Evolutionary conservation across 129 eudicot species (phyloP), one percentile per base, ranked within the genome.

Genomic region (Flaveria trinervia): DNA sequence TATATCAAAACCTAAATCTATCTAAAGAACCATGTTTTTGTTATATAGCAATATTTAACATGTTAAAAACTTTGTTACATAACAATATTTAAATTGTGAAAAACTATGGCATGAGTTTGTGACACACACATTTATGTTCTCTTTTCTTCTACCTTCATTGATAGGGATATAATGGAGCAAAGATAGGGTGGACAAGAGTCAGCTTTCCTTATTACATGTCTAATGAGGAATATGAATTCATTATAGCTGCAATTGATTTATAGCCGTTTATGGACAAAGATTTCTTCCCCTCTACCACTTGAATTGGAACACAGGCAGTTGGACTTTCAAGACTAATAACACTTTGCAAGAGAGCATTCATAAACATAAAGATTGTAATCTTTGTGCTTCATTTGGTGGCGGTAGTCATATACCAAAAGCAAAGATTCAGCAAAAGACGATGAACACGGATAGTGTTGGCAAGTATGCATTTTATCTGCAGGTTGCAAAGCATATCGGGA

Each of bases 131-230:
- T 36, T 36, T 54, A 54, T 6, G 17, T 17, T 17, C 18, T n/a
- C 9, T 54, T 18, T n/a, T 54, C 25, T 43, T 74, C 51, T 18
- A 1, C 41, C 41, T 76, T 5, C 3, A 15, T 59, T 16, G 26
- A 70, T 73, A 89, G 96, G 97, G 97, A 8, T 87, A 89, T 44
- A 68, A 0, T 25, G 96, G 93, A 44, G 84, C 86, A 39, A 92
- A 92, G 86, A 85, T 91, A 0, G 97, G 96, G 8, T 92, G 96
- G 96, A 84, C 97, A 50, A 86, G 97, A 68, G 78, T 92, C 17
- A 87, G 90, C 88, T 88, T 92, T 30, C 96, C 97, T 2, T 92
- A 89, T 69, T 89, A 89, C 84, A 87, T 92, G 93, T 84, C 90
- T 2, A 78, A 79, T 25, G 91, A 88, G 69, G 97, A 92, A 72